phyloP scores from a whole-genome alignment of 768 basidiomycete species.

The Kwoniella newhampshirensis region DNA sequence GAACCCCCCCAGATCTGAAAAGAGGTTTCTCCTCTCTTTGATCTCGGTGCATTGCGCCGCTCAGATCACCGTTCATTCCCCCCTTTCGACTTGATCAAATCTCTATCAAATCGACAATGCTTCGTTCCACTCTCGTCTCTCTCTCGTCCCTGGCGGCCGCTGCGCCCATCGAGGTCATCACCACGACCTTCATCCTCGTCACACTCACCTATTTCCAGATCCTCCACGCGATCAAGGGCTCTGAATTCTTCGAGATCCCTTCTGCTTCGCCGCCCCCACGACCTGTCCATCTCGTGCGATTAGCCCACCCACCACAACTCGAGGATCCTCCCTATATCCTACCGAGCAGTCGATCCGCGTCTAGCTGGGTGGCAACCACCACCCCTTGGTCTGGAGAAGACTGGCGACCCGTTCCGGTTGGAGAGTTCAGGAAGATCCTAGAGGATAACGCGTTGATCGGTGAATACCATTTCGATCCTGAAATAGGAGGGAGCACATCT shows the following conservation, averaged over 20 bases:
- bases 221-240: slow-evolving; percentile 84
- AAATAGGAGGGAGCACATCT: slow-evolving; percentile 30
- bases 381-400: slow-evolving; percentile 22
- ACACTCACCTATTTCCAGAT: slow-evolving; percentile 95
- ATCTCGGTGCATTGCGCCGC: no score
- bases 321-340: slow-evolving; percentile 22
- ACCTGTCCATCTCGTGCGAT: slow-evolving; percentile 38
- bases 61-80: background rate
- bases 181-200: slow-evolving; percentile 80
- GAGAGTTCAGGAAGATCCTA: slow-evolving; percentile 66
- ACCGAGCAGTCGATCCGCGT: slow-evolving; percentile 12
- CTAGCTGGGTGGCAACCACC: slow-evolving; percentile 6
- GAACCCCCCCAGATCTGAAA: no score
- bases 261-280: slow-evolving; percentile 26
- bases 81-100: no score
- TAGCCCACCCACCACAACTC: slow-evolving; percentile 26
- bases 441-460: slow-evolving; percentile 53
- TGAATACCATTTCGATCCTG: slow-evolving; percentile 57
- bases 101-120: no score
- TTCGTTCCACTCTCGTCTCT: slow-evolving; percentile 40
- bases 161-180: slow-evolving; percentile 71
- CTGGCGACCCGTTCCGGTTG: slow-evolving; percentile 35
- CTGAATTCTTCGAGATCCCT: slow-evolving; percentile 56
- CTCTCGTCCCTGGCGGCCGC: slow-evolving; percentile 48
- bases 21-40: no score